Percentiles rank a stretch among this genome's conserved stretches.
Evolutionary conservation across 805 yeast species (phyloP).

Genomic region (Saccharomycopsis fibuligera): DNA sequence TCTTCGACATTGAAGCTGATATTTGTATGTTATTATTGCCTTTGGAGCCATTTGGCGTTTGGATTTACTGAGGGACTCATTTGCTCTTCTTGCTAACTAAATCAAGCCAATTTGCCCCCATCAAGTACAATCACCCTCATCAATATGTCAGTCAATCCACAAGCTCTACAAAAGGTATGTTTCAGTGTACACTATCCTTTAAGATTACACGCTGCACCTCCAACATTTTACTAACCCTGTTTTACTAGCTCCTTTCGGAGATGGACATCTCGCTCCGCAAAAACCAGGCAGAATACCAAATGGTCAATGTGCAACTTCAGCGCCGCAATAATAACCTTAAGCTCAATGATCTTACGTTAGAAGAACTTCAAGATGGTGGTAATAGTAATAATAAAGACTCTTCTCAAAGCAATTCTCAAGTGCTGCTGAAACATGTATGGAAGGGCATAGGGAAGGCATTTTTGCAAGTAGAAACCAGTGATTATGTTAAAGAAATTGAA

Average conservation of each 20-base stretch:
- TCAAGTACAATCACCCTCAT: not conserved
- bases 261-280: conserved; percentile 17
- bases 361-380: conserved; percentile 8
- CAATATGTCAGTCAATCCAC: conserved; percentile 13
- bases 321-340: conserved; percentile 15
- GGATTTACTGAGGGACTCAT: no score
- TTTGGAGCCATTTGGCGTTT: no score
- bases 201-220: no score
- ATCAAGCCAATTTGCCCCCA: no score
- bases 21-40: no score
- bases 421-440: conserved; percentile 19
- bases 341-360: conserved; percentile 17
- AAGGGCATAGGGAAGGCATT: conserved; percentile 22
- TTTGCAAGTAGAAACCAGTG: conserved; percentile 2
- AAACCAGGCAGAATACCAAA: conserved; percentile 20
- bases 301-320: conserved; percentile 20
- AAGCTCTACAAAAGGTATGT: conserved; percentile 14
- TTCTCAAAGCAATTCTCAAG: no score
- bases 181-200: not conserved
- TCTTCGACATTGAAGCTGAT: no score
- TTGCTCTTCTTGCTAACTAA: no score
- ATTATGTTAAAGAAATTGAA: conserved; percentile 11
- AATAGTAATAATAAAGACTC: not conserved
- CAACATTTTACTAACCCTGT: no score
- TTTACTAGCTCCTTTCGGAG: conserved; percentile 16